Evolutionary conservation across 225 moss, liverwort and hornwort species (phyloP).

Genomic region (Climacium dendroides): DNA sequence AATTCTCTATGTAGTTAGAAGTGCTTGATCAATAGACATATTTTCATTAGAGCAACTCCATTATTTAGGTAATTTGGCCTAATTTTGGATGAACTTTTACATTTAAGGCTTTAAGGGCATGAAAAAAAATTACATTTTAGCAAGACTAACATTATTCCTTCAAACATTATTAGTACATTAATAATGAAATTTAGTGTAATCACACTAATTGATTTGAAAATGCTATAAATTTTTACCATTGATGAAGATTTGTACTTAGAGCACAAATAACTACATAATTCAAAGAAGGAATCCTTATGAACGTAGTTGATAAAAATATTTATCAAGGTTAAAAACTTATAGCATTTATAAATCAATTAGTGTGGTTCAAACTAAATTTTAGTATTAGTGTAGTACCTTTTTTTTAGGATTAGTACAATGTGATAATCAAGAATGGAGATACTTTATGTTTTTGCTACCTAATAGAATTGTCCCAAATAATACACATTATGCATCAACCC

Average conservation of each 20-base stretch:
- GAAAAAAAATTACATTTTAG: rapidly evolving
- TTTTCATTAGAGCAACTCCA: background rate
- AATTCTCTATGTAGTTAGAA: background rate
- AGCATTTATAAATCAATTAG: no score
- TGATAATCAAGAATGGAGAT: background rate
- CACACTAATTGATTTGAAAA: background rate
- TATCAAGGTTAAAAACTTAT: no score
- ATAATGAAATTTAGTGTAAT: background rate
- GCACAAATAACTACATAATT: no score
- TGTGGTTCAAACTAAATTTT: background rate
- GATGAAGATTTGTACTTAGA: no score
- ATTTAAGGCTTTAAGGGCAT: rapidly evolving
- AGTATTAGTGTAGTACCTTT: background rate
- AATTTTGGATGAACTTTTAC: background rate
- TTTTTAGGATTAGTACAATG: rapidly evolving
- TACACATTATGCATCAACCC: rapidly evolving
- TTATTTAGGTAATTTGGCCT: rapidly evolving
- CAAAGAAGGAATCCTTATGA: no score
- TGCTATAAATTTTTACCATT: no score
- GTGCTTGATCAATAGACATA: no score
- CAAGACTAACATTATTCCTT: background rate
- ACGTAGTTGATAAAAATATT: no score
- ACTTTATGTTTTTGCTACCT: background rate
- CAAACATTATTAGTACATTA: background rate
- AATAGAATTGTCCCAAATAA: background rate